A percentile compares a stretch with the other conserved stretches of the same genome.
These are phyloP conservation scores for Conringia planisiliqua DNA, from an alignment of 345 rosid genomes.

Conservation along the genomic window DNA sequence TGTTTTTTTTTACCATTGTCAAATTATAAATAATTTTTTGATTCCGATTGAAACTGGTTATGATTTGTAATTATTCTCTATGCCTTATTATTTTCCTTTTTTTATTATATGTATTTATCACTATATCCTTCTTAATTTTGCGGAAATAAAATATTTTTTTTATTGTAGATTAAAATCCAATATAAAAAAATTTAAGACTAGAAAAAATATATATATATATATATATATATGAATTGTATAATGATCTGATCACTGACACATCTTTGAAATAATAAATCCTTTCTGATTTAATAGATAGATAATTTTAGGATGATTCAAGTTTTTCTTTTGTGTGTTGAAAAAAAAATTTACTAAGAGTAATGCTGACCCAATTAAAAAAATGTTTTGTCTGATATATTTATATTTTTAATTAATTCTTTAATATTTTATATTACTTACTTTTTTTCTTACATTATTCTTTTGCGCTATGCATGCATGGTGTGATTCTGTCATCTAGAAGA, in stretches of 20 bases:
- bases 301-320: not conserved
- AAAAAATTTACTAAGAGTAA: not conserved
- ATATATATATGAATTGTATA: not conserved
- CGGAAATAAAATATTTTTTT: no score
- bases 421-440: not conserved
- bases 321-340: not conserved
- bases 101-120: no score
- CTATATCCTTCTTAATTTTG: not conserved
- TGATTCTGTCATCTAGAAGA: slow-evolving; percentile 31
- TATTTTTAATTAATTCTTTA: no score
- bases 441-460: not conserved
- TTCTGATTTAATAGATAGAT: no score
- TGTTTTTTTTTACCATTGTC: no score
- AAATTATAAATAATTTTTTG: not conserved
- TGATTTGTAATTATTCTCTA: slow-evolving; percentile 12
- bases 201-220: not conserved
- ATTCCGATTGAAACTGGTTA: slow-evolving; percentile 1
- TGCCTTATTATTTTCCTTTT: no score
- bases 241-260: no score
- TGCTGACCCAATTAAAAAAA: not conserved
- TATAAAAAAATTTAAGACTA: no score
- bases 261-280: no score
- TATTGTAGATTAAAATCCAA: no score
- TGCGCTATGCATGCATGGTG: slow-evolving; percentile 22
- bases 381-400: not conserved